Evolutionary conservation across 352 stramenopile species (phyloP), one percentile per base, ranked within the genome.

Genomic region (Saprolegnia diclina): DNA sequence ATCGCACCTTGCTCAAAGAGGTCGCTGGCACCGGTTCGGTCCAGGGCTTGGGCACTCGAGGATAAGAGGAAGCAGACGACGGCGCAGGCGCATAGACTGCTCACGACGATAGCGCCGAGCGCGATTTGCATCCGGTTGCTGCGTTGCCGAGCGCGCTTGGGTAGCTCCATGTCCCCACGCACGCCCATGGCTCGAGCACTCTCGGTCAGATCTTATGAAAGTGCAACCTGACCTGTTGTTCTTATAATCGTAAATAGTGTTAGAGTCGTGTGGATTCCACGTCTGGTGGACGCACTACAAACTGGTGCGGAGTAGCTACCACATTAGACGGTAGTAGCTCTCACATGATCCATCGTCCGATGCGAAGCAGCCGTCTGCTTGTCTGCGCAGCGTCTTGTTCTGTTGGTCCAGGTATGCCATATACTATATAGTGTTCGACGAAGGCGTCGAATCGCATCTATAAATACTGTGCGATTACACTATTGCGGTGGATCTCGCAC

Each of bases 1-100:
- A 59, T 59, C 24, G 52, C 52, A 26, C 52, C 52, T 24, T 59
- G 52, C 11, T 16, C 52, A 59, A 59, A 59, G 13, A 59, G 52
- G 35, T 59, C 52, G 35, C 52, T 59, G 35, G 52, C 52, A 10
- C 24, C 52, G 16, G 52, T 59, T 16, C 52, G 52, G 52, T 59
- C 11, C 3, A 14, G 52, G 11, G 24, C 11, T 59, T 42, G 52
- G 35, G 52, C 52, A 4, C 19, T 16, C 16, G 24, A 11, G 11
- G 24, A 14, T 26, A 42, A 18, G 24, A 59, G 13, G 19, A 59
- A 59, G 52, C 52, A 59, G 2, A 59, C 2, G 13, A 24, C 24
- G 1, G 52, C 24, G 19, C 52, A 59, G 16, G 35, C 16, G 24
- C 24, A 59, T 3, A 59, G 52, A 9, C 11, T n/a, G 35, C 13